A percentile compares a stretch with the other conserved stretches of the same genome.
These are phyloP conservation scores for Astrocystis sublimbata DNA, from an alignment of 495 filamentous ascomycete genomes.

Conservation along the genomic window DNA sequence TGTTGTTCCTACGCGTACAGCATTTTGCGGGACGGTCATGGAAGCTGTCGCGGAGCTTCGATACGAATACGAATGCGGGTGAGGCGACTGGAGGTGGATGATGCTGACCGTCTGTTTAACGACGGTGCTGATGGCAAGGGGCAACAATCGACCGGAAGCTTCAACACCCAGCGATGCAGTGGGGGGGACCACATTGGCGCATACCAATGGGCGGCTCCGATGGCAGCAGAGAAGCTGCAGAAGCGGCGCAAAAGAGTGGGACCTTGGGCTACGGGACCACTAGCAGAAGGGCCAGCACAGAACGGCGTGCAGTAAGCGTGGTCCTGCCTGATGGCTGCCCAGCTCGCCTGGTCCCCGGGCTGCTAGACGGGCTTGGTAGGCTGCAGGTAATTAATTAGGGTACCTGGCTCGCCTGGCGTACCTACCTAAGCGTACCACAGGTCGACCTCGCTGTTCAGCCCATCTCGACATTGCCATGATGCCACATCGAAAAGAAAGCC, in stretches of 20 bases:
- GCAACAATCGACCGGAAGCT: background rate
- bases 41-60: background rate
- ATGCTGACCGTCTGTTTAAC: conserved; percentile 12
- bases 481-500: conserved; percentile 2
- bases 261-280: too few relatives aligned
- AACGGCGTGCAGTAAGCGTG: too few relatives aligned
- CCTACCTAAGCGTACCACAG: background rate
- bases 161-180: conserved; percentile 15
- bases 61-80: conserved; percentile 23
- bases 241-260: background rate
- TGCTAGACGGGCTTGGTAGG: too few relatives aligned
- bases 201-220: conserved; percentile 10
- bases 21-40: background rate
- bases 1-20: background rate
- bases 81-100: too few relatives aligned
- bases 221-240: background rate
- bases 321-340: too few relatives aligned
- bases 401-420: too few relatives aligned
- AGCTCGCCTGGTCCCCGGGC: too few relatives aligned
- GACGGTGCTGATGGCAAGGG: background rate
- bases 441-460: background rate
- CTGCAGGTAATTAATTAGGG: background rate
- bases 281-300: too few relatives aligned
- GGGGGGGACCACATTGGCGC: too few relatives aligned
- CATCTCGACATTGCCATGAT: background rate